phyloP scores from a whole-genome alignment of 345 rosid species.

The Dipteronia sinensis region DNA sequence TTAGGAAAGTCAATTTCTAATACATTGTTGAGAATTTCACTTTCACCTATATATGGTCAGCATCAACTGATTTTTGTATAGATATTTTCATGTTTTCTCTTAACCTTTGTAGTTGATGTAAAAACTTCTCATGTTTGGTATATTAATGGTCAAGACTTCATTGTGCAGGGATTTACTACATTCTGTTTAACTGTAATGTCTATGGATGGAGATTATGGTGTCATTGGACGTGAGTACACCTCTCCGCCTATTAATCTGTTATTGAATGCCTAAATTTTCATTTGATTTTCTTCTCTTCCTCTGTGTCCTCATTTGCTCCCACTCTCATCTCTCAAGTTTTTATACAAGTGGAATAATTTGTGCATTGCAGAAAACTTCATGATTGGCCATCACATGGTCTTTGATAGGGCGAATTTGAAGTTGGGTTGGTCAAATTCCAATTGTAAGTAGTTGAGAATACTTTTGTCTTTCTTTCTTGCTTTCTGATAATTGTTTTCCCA shows the following conservation, averaged over 20 bases:
- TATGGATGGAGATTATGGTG: constrained; percentile 23
- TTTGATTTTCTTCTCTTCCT: background rate
- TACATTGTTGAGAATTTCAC: background rate
- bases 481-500: background rate
- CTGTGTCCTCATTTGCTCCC: background rate
- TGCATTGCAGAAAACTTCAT: constrained; percentile 48
- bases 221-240: constrained; percentile 39
- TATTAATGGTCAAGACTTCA: background rate
- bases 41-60: background rate
- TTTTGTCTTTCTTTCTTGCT: background rate
- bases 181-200: constrained; percentile 34
- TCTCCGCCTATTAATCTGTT: background rate
- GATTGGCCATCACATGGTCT: constrained; percentile 40
- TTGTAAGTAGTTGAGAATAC: constrained; percentile 26
- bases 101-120: background rate
- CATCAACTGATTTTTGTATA: background rate
- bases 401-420: constrained; percentile 39
- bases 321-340: background rate
- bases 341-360: background rate
- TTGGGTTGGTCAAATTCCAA: constrained; percentile 45
- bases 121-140: constrained; percentile 3
- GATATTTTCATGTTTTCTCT: background rate
- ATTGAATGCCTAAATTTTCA: background rate
- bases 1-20: background rate
- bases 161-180: constrained; percentile 30